Conservation (phyloP, 768 basidiomycete species). For the Agaricus bisporus region DNA sequence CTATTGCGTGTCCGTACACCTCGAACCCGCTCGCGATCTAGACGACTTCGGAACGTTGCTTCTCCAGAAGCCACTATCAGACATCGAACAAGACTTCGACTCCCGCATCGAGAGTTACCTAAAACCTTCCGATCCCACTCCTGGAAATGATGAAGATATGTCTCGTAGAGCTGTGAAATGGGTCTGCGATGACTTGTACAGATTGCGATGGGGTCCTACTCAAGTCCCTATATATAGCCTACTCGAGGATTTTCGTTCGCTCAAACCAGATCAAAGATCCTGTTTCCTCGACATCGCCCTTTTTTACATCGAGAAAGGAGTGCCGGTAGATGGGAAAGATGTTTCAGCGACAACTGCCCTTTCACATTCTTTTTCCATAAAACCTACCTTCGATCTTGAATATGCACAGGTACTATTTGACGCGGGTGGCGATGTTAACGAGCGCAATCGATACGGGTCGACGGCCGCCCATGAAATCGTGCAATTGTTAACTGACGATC, state of each 20-base stretch:
- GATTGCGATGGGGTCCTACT: constrained; percentile 34
- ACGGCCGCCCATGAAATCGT: constrained; percentile 33
- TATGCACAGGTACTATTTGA: constrained; percentile 35
- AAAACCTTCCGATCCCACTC: not conserved
- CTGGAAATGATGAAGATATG: constrained; percentile 10
- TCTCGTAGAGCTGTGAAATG: constrained; percentile 13
- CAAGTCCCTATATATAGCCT: constrained; percentile 32
- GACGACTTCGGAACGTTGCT: constrained; percentile 25
- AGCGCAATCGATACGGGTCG: constrained; percentile 33
- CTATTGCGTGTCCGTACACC: constrained; percentile 26
- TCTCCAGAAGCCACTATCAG: constrained; percentile 18
- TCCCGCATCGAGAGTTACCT: constrained; percentile 14
- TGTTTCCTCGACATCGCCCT: constrained; percentile 24
- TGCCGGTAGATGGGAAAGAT: constrained; percentile 32
- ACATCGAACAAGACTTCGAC: constrained; percentile 21
- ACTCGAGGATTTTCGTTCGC: constrained; percentile 23
- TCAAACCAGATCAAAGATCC: constrained; percentile 17
- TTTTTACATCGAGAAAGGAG: constrained; percentile 25
- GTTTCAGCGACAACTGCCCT: constrained; percentile 35
- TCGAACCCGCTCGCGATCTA: constrained; percentile 31
- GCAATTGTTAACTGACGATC: constrained; percentile 18
- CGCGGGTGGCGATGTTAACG: constrained; percentile 35
- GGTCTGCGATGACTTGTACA: constrained; percentile 21
- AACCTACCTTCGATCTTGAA: constrained; percentile 33
- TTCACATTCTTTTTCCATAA: constrained; percentile 33